These are phyloP conservation scores for Debaryomyces sp. DNA, from an alignment of 1,139 yeast genomes.

Conservation along the genomic window DNA sequence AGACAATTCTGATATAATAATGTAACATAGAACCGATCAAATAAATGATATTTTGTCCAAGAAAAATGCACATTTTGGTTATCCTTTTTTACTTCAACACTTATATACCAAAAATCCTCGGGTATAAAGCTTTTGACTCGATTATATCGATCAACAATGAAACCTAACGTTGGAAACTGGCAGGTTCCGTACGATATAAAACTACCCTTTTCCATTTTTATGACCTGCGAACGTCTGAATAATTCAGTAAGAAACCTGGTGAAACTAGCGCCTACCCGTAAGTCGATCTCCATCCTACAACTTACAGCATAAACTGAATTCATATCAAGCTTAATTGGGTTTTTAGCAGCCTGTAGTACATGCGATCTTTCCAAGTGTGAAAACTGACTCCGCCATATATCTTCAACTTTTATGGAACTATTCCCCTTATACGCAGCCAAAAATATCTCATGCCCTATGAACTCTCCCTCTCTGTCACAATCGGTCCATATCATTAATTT, in stretches of 20 bases:
- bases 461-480: conserved; percentile 98
- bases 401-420: conserved; percentile 42
- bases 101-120: conserved; percentile 81
- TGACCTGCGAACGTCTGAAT: conserved; percentile 33
- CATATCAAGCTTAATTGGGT: conserved; percentile 66
- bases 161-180: conserved; percentile 96
- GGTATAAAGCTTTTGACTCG: conserved; percentile 71
- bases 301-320: conserved; percentile 80
- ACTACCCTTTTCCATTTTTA: conserved; percentile 18
- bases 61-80: conserved; percentile 41
- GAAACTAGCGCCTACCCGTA: conserved; percentile 87
- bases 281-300: conserved; percentile 84
- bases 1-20: conserved; percentile 71
- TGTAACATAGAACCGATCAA: conserved; percentile 68
- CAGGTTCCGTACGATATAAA: conserved; percentile 85
- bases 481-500: conserved; percentile 95
- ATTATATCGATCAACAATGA: conserved; percentile 90
- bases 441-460: conserved; percentile 85
- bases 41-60: conserved; percentile 75
- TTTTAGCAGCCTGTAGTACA: conserved; percentile 70
- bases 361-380: conserved; percentile 85
- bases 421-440: conserved; percentile 67
- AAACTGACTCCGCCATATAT: conserved; percentile 75
- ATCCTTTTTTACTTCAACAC: conserved; percentile 50
- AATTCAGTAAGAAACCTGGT: conserved; percentile 72